These are phyloP conservation scores for Prorocentrum cordatum DNA, from an alignment of 169 alveolate species.

Conservation along the genomic window DNA sequence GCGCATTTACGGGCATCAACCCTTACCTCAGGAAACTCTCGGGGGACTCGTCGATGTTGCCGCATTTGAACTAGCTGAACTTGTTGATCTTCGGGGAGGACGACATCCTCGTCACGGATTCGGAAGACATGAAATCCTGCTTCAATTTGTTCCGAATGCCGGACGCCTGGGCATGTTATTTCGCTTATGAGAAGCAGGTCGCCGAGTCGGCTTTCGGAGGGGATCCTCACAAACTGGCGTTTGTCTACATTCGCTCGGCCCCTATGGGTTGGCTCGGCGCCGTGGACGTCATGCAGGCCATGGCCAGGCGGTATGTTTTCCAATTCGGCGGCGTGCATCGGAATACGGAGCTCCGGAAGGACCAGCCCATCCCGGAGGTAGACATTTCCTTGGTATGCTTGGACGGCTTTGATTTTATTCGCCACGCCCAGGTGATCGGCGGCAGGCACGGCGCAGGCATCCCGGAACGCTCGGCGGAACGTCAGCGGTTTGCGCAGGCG, in stretches of 20 bases:
- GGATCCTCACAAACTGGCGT: not conserved
- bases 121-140: not conserved
- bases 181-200: not conserved
- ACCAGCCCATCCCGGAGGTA: not conserved
- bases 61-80: not conserved
- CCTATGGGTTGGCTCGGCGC: constrained; percentile 10
- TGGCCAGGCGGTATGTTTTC: not conserved
- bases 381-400: not conserved
- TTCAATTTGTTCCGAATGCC: constrained; percentile 1
- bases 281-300: not conserved
- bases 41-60: not conserved
- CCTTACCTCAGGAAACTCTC: not conserved
- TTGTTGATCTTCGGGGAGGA: not conserved
- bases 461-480: not conserved
- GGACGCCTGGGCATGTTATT: not conserved
- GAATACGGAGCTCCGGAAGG: not conserved
- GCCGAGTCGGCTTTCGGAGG: not conserved
- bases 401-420: not conserved
- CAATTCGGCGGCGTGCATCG: not conserved
- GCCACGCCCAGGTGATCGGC: not conserved
- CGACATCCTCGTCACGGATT: not conserved
- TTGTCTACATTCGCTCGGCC: not conserved
- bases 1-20: not conserved
- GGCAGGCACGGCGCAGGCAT: too few species aligned
- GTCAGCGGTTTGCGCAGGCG: not conserved